Evolutionary conservation across 192 early-diverging fungal species (phyloP).

Genomic region (Glomus cerebriforme): DNA sequence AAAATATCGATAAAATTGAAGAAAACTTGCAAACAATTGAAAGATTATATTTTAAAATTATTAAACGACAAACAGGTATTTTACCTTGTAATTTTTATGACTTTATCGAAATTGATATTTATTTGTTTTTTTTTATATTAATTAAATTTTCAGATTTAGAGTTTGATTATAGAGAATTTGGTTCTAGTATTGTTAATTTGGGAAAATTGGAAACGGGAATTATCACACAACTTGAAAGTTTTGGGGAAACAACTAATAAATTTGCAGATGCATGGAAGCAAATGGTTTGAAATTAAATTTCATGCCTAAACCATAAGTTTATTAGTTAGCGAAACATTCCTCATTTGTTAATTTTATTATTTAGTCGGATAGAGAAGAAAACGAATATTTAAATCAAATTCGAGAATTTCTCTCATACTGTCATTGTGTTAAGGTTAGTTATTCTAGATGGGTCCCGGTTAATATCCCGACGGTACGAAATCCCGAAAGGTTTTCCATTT

Average conservation of each 20-base stretch:
- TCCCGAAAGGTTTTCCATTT: too few relatives aligned
- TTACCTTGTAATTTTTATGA: neutral
- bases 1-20: constrained; percentile 79
- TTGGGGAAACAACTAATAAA: constrained; percentile 72
- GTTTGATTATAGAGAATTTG: constrained; percentile 78
- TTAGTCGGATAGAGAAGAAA: constrained; percentile 61
- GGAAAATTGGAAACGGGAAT: constrained; percentile 86
- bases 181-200: constrained; percentile 72
- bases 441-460: neutral
- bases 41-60: constrained; percentile 72
- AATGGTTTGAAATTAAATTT: constrained; percentile 51
- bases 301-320: neutral
- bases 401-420: constrained; percentile 87
- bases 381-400: constrained; percentile 72
- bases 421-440: constrained; percentile 67
- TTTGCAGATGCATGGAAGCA: constrained; percentile 67
- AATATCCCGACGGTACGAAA: too few relatives aligned
- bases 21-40: constrained; percentile 89
- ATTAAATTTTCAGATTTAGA: constrained; percentile 63
- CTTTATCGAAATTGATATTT: neutral
- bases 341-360: neutral
- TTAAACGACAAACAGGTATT: constrained; percentile 70
- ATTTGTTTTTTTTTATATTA: neutral
- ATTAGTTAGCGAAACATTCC: too few relatives aligned
- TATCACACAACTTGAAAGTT: constrained; percentile 71